Base-by-base conservation (phyloP, 306 rosid genomes). In the Corylus americana region DNA sequence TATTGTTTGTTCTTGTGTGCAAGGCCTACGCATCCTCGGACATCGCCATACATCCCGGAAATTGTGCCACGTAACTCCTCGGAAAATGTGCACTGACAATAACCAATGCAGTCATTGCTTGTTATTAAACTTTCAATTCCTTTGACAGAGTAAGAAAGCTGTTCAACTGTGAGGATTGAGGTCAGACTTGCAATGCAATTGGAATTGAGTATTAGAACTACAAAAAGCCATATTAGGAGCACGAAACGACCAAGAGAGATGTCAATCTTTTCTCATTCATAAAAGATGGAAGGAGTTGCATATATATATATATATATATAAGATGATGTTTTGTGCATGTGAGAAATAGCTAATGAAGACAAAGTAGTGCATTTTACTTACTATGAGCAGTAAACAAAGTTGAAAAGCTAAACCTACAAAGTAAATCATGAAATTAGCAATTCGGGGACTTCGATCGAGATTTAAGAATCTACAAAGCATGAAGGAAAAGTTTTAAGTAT, bases 331-430 rank as follows among this genome's bases (percentile, higher is more conserved):
- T 42, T 42, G 7, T 42, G 45, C 7, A 6, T 5, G 1, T 42
- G 45, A 1, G 45, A 42, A 42, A 42, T 42, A 74, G 47, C 69
- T 31, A 49, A 61, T 50, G 78, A 69, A 87, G 12, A 5, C n/a
- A 25, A 69, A 73, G 55, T 74, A 74, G 72, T 35, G 63, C 27
- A 18, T 74, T 61, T 73, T 22, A 86, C 99, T 89, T 86, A 96
- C 97, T 85, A 22, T 91, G 99, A 61, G 99, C 77, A 71, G 77
- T 88, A 85, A 96, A 93, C 92, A 92, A 70, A n/a, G 91, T 88
- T 25, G 89, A 86, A 79, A 88, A 88, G 82, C 88, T 88, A 80
- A 88, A 88, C 91, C 89, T 88, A 88, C 83, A 73, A 51, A n/a
- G 25, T 1, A 58, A 78, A 31, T 11, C n/a, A 47, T 18, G 25